These are phyloP conservation scores for Penstemon davidsonii DNA, from an alignment of 257 asterid genomes.

Conservation along the genomic window DNA sequence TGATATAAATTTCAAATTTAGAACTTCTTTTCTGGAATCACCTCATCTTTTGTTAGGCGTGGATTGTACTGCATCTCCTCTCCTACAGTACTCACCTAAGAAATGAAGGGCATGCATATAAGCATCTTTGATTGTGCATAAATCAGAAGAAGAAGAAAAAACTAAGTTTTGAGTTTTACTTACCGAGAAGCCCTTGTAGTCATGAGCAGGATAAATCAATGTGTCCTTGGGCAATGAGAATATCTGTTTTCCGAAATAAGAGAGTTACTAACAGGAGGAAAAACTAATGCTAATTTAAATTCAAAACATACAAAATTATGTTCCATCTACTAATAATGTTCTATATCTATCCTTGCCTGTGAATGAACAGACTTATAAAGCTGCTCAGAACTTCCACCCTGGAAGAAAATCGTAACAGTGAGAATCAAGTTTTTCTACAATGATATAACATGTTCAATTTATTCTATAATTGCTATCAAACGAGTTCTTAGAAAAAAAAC, in stretches of 20 bases:
- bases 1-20: not conserved
- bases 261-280: not conserved
- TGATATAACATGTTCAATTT: too few species aligned
- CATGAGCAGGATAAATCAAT: constrained; percentile 88
- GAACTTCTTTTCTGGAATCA: constrained; percentile 20
- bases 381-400: constrained; percentile 97
- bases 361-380: constrained; percentile 88
- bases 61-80: constrained; percentile 85
- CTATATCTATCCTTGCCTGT: constrained; percentile 57
- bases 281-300: not conserved
- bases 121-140: constrained; percentile 23
- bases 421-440: not conserved
- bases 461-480: too few species aligned
- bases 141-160: not conserved
- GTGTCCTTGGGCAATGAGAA: constrained; percentile 88
- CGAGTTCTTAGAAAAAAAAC: too few species aligned
- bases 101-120: constrained; percentile 14
- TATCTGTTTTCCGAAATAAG: constrained; percentile 49
- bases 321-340: not conserved
- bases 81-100: constrained; percentile 83
- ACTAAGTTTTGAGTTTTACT: constrained; percentile 29
- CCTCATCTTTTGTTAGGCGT: constrained; percentile 90
- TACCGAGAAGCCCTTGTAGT: constrained; percentile 94
- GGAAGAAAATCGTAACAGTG: constrained; percentile 17
- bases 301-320: not conserved